Conservation (phyloP, 352 stramenopile genomes). For the Pythium guiyangense region DNA sequence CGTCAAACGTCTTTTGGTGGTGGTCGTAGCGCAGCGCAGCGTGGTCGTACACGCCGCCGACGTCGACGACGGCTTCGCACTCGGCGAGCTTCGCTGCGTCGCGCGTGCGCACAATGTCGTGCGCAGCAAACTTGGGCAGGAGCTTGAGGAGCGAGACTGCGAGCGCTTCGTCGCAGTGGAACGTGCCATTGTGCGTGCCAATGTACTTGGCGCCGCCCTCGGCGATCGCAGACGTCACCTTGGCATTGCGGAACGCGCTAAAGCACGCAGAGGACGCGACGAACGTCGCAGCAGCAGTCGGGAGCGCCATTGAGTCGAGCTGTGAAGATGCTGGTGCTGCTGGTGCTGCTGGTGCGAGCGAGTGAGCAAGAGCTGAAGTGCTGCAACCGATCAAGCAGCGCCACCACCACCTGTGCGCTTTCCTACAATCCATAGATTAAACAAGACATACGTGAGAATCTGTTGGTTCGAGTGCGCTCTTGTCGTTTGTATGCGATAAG, state of each 20-base stretch:
- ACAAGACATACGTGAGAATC: no score
- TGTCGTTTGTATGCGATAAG: neutral
- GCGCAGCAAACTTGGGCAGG: conserved; percentile 83
- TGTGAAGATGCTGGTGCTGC: no score
- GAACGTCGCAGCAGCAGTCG: conserved; percentile 61
- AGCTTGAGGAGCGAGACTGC: conserved; percentile 97
- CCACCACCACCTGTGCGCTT: no score
- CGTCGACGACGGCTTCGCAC: conserved; percentile 96
- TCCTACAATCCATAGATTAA: no score
- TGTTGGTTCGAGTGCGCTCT: no score
- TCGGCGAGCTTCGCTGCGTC: conserved; percentile 88
- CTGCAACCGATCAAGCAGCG: no score
- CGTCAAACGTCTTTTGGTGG: conserved; percentile 94
- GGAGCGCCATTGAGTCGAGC: conserved; percentile 41
- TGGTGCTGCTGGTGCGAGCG: neutral
- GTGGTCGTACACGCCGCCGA: conserved; percentile 94
- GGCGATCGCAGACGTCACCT: conserved; percentile 41
- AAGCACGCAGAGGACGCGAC: conserved; percentile 61
- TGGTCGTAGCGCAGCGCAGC: conserved; percentile 93
- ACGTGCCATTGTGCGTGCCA: conserved; percentile 96
- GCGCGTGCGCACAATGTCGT: conserved; percentile 84
- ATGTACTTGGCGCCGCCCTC: conserved; percentile 81
- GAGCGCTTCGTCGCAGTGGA: conserved; percentile 98
- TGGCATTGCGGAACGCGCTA: conserved; percentile 43
- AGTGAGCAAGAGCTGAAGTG: neutral